These are phyloP conservation scores for Lavandula angustifolia DNA, from an alignment of 257 asterid genomes.

Conservation along the genomic window DNA sequence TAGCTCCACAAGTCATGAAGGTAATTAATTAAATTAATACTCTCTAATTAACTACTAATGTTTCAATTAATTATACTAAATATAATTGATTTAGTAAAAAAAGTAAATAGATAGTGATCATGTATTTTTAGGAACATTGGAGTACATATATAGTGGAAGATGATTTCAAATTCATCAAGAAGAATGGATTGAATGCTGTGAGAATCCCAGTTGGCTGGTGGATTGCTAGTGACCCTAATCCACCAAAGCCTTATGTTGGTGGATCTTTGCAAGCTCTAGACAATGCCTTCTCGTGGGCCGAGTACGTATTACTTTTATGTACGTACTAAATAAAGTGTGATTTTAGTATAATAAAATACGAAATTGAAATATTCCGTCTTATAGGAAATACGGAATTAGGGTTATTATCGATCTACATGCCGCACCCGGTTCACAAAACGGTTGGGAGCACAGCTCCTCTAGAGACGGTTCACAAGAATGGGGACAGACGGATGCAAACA, in stretches of 20 bases:
- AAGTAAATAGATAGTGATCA: background rate
- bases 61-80: too few relatives aligned
- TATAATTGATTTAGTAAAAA: too few relatives aligned
- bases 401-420: slow-evolving; percentile 70
- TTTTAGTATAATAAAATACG: slow-evolving; percentile 2
- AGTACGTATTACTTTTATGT: slow-evolving; percentile 33
- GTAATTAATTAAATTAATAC: slow-evolving; percentile 30
- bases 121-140: slow-evolving; percentile 60
- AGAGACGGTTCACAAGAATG: slow-evolving; percentile 77
- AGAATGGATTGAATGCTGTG: slow-evolving; percentile 52
- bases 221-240: slow-evolving; percentile 63
- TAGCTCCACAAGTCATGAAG: slow-evolving; percentile 56
- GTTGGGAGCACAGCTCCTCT: slow-evolving; percentile 61
- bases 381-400: slow-evolving; percentile 64
- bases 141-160: slow-evolving; percentile 57
- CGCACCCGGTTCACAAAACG: slow-evolving; percentile 85
- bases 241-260: slow-evolving; percentile 67
- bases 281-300: slow-evolving; percentile 72
- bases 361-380: background rate
- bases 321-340: too few relatives aligned
- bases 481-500: slow-evolving; percentile 58
- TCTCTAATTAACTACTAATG: background rate
- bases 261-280: slow-evolving; percentile 69
- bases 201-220: slow-evolving; percentile 92
- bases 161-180: slow-evolving; percentile 66